These are phyloP conservation scores for Collybia mongolica DNA, from an alignment of 768 basidiomycete species.

Conservation along the genomic window DNA sequence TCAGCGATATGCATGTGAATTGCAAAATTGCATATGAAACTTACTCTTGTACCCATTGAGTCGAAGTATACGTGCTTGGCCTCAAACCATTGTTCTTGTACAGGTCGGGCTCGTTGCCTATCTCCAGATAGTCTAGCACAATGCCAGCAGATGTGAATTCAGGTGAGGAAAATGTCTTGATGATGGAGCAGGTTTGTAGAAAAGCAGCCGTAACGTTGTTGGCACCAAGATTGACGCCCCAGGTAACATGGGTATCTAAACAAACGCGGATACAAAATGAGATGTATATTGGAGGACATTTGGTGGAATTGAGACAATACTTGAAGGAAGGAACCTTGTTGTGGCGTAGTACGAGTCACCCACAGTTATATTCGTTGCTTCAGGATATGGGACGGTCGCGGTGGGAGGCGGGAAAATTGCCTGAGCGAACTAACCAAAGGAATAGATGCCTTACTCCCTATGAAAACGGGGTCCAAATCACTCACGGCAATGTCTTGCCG, in stretches of 20 bases:
- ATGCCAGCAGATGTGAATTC: slow-evolving; percentile 40
- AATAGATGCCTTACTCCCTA: background rate
- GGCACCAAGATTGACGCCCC: slow-evolving; percentile 68
- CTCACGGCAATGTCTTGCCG: slow-evolving; percentile 43
- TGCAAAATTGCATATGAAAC: slow-evolving; percentile 13
- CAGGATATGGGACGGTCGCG: slow-evolving; percentile 58
- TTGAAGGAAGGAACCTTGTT: slow-evolving; percentile 16
- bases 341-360: slow-evolving; percentile 54
- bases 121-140: slow-evolving; percentile 53
- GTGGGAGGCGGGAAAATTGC: slow-evolving; percentile 48
- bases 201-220: slow-evolving; percentile 50
- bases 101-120: slow-evolving; percentile 64
- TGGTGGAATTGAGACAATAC: background rate
- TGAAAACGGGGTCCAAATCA: background rate
- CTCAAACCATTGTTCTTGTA: slow-evolving; percentile 48
- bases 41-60: slow-evolving; percentile 51
- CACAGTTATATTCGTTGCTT: slow-evolving; percentile 58
- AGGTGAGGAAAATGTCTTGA: slow-evolving; percentile 45
- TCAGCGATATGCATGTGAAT: background rate
- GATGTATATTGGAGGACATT: too few relatives aligned
- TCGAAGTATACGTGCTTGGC: slow-evolving; percentile 34
- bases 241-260: slow-evolving; percentile 59
- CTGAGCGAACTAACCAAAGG: slow-evolving; percentile 38
- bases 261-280: background rate
- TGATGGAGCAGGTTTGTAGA: slow-evolving; percentile 47